Evolutionary conservation across 192 early-diverging fungal genomes (phyloP).

Genomic region (Neocallimastix lanati): DNA sequence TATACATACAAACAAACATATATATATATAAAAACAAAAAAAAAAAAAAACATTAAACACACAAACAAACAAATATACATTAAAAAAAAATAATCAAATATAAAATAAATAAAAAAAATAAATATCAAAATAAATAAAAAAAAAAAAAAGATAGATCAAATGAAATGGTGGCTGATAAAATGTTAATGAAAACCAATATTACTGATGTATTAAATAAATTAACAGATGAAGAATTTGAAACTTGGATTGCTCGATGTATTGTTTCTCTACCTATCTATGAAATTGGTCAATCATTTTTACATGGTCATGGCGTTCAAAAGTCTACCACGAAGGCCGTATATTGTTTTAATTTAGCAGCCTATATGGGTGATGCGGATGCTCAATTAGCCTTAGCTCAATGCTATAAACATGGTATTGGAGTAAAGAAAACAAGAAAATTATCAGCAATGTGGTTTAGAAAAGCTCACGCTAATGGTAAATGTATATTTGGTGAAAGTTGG

Average conservation of each 20-base stretch:
- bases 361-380: constrained; percentile 62
- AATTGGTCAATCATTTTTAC: constrained; percentile 55
- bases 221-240: not conserved
- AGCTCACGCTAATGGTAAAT: no score
- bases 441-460: no score
- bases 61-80: no score
- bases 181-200: not conserved
- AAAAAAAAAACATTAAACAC: no score
- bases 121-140: no score
- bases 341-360: constrained; percentile 64
- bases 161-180: not conserved
- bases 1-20: no score
- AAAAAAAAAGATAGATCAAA: not conserved
- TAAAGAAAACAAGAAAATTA: constrained; percentile 26
- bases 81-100: no score
- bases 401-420: constrained; percentile 53
- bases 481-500: no score
- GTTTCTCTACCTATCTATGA: constrained; percentile 38
- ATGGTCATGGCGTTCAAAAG: constrained; percentile 62
- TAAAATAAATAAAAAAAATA: no score
- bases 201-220: not conserved
- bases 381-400: constrained; percentile 54
- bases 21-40: no score
- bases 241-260: not conserved
- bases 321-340: constrained; percentile 51